These are phyloP conservation scores for Primulina eburnea DNA, from an alignment of 257 asterid genomes.

Conservation along the genomic window DNA sequence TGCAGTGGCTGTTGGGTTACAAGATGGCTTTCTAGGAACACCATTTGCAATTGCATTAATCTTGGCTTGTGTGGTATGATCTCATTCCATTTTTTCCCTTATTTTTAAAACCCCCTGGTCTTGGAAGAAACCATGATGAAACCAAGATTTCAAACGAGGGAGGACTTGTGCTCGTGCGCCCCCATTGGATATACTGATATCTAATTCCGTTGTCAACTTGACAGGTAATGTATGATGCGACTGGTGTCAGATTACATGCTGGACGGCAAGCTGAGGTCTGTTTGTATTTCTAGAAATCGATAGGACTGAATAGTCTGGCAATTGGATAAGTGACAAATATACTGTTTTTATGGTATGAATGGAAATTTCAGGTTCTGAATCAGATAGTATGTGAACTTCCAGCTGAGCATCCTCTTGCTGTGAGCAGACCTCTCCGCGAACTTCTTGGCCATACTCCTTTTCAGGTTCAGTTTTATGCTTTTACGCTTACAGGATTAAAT, in stretches of 20 bases:
- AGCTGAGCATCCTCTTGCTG: constrained; percentile 94
- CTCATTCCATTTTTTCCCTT: constrained; percentile 15
- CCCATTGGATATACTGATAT: not conserved
- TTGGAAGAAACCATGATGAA: not conserved
- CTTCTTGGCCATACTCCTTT: constrained; percentile 98
- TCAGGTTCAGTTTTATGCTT: constrained; percentile 43
- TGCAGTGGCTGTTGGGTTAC: constrained; percentile 74
- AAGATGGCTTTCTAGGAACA: constrained; percentile 85
- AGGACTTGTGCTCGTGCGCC: not conserved
- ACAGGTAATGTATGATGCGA: constrained; percentile 98
- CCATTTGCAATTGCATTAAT: constrained; percentile 61
- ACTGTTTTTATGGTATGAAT: not conserved
- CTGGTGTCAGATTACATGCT: constrained; percentile 93
- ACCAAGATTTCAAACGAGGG: not conserved
- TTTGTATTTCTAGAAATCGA: not conserved
- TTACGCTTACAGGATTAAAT: not conserved
- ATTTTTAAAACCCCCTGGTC: not conserved
- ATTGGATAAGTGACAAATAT: not conserved
- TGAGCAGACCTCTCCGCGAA: constrained; percentile 81
- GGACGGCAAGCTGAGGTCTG: constrained; percentile 99
- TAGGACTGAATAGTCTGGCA: not conserved
- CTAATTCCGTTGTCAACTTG: constrained; percentile 16
- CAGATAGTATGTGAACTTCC: constrained; percentile 96
- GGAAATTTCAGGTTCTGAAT: constrained; percentile 67
- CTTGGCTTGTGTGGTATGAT: constrained; percentile 82